Conservation (phyloP, 805 yeast genomes). For the Metschnikowia kunwiensis region DNA sequence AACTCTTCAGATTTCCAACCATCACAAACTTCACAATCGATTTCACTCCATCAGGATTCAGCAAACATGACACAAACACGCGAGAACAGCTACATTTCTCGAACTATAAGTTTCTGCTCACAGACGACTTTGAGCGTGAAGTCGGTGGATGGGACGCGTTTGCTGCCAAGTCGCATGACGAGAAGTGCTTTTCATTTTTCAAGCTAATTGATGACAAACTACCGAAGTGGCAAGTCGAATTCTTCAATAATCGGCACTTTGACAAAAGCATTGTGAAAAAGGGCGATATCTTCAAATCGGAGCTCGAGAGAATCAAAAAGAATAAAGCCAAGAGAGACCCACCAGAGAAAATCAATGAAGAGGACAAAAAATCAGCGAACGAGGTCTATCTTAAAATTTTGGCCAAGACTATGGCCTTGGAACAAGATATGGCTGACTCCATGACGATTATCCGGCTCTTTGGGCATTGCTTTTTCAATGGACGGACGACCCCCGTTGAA, state of each 20-base stretch:
- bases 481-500: background rate
- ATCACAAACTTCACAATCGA: conserved; percentile 1
- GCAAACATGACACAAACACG: conserved; percentile 4
- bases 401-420: conserved; percentile 5
- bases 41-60: conserved; percentile 5
- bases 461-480: conserved; percentile 17
- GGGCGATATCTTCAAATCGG: conserved; percentile 4
- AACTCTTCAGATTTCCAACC: background rate
- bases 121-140: conserved; percentile 9
- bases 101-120: conserved; percentile 12
- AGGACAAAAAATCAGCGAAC: conserved; percentile 4
- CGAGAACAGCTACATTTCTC: conserved; percentile 14
- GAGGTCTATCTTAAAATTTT: conserved; percentile 3
- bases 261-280: conserved; percentile 15
- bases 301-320: conserved; percentile 5
- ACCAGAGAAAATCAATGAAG: conserved; percentile 6
- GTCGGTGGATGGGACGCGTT: conserved; percentile 15
- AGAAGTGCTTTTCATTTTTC: conserved; percentile 14
- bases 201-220: conserved; percentile 7
- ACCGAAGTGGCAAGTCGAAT: conserved; percentile 15
- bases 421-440: conserved; percentile 19
- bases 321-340: conserved; percentile 1
- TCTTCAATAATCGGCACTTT: conserved; percentile 5
- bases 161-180: conserved; percentile 5
- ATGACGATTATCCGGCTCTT: conserved; percentile 16